Evolutionary conservation across 75 land plant genomes (phyloP).

Genomic region (Azolla pinnata): DNA sequence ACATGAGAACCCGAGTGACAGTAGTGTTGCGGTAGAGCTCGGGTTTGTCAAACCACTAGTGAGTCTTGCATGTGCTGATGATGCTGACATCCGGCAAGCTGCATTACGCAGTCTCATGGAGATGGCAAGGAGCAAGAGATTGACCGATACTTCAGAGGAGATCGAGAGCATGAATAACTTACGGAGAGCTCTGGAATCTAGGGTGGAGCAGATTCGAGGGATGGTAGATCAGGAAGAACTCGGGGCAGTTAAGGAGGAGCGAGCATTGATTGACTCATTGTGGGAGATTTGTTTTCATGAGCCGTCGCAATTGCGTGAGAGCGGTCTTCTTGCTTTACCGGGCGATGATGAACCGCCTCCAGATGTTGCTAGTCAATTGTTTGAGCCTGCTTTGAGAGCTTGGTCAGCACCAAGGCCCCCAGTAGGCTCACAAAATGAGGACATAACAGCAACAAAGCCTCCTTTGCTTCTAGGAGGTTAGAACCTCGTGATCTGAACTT

Average conservation of each 20-base stretch:
- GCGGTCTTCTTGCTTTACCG: constrained; percentile 68
- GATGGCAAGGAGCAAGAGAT: constrained; percentile 32
- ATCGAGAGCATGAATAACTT: constrained; percentile 41
- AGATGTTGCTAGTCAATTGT: constrained; percentile 69
- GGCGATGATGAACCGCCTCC: constrained; percentile 85
- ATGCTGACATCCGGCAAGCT: constrained; percentile 74
- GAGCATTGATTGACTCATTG: constrained; percentile 58
- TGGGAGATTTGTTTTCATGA: constrained; percentile 59
- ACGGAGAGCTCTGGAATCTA: constrained; percentile 43
- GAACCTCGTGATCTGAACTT: no score
- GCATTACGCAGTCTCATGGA: constrained; percentile 67
- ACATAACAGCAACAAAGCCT: neutral
- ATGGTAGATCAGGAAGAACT: constrained; percentile 67
- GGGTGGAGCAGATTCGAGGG: constrained; percentile 41
- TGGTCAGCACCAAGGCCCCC: constrained; percentile 39
- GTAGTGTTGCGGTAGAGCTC: constrained; percentile 46
- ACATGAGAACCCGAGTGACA: constrained; percentile 66
- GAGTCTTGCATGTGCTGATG: constrained; percentile 53
- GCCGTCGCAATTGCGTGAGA: constrained; percentile 58
- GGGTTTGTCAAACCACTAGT: constrained; percentile 63
- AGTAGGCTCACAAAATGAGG: neutral
- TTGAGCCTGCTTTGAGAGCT: constrained; percentile 68
- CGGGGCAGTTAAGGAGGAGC: constrained; percentile 65
- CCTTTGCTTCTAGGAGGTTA: constrained; percentile 1
- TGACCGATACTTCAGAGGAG: neutral